These are phyloP conservation scores for Neocallimastix lanati DNA, from an alignment of 192 early-diverging fungal genomes.

Conservation along the genomic window DNA sequence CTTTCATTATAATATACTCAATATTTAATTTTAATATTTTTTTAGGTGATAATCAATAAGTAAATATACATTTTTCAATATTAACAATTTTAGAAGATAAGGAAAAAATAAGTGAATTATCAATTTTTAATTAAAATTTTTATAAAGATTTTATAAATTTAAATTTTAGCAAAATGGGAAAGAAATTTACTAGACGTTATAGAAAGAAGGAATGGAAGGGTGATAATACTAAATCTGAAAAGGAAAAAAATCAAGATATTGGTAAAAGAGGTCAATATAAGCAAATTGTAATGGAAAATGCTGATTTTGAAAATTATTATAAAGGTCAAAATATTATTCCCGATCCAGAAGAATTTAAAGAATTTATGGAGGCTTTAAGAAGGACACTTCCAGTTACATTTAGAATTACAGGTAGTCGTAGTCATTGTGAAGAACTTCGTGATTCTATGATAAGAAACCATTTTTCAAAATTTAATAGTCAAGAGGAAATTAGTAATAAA, in stretches of 20 bases:
- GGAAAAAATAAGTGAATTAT: no score
- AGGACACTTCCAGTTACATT: slow-evolving; percentile 73
- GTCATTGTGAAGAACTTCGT: slow-evolving; percentile 46
- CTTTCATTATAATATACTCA: no score
- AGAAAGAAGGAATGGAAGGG: background rate
- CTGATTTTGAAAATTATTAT: background rate
- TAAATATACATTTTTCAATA: no score
- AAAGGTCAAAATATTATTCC: slow-evolving; percentile 44
- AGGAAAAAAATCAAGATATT: background rate
- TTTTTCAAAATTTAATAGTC: slow-evolving; percentile 29
- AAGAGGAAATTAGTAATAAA: slow-evolving; percentile 48
- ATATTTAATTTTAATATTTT: no score
- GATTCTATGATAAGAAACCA: slow-evolving; percentile 46
- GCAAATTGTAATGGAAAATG: background rate
- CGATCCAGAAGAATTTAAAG: slow-evolving; percentile 60
- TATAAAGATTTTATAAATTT: no score
- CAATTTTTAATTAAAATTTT: no score
- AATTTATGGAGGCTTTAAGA: slow-evolving; percentile 50
- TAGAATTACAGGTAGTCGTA: slow-evolving; percentile 80
- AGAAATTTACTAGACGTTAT: background rate
- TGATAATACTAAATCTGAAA: background rate
- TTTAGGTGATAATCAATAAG: no score
- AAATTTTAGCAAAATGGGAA: background rate
- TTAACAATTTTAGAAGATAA: no score
- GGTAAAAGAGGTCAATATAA: background rate